Evolutionary conservation across 1,139 yeast genomes (phyloP), one percentile per base, ranked within the genome.

Genomic region (Tardiomyces blankii): DNA sequence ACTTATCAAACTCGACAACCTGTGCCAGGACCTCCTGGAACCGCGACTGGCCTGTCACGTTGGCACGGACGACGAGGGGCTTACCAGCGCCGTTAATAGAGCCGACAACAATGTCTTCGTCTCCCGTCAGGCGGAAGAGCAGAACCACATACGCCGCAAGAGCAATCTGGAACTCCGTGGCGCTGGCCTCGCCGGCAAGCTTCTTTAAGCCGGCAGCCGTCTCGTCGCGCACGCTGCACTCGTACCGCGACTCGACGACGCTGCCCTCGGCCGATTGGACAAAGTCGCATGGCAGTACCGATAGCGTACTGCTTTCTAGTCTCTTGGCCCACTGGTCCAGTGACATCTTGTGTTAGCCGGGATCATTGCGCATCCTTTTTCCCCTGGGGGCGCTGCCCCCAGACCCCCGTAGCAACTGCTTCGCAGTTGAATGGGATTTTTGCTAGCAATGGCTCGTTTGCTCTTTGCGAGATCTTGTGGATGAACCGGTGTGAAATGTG

Each of bases 101-200:
- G 25, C 94, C 87, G 51, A 91, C 67, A n/a, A 84, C 81, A 46
- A 91, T 80, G 58, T 91, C 97, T 53, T 88, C 96, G 60, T 91
- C 97, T 25, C 96, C 97, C 4, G 96, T 83, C 46, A 86, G 70
- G 60, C 97, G 75, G 64, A 76, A 82, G 38, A 86, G 73, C 48
- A 91, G 70, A 1, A 82, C 77, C 25, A 82, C 78, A 67, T 82
- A 85, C 1, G 77, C 77, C n/a, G 95, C 70, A 48, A 87, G 71
- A 0, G 82, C 79, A 18, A 74, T 64, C 28, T 72, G 61, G 61
- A 82, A 84, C 40, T 62, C 62, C 33, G 51, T 38, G 12, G 45
- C 44, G 12, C 56, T 62, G 42, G 53, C 49, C 28, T 46, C 48
- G 5, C 48, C 42, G 1, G 47, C 50, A 12, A 48, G 44, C 28